phyloP scores from a whole-genome alignment of 208 protist genomes.

The Kentomonas sorsogonicus region DNA sequence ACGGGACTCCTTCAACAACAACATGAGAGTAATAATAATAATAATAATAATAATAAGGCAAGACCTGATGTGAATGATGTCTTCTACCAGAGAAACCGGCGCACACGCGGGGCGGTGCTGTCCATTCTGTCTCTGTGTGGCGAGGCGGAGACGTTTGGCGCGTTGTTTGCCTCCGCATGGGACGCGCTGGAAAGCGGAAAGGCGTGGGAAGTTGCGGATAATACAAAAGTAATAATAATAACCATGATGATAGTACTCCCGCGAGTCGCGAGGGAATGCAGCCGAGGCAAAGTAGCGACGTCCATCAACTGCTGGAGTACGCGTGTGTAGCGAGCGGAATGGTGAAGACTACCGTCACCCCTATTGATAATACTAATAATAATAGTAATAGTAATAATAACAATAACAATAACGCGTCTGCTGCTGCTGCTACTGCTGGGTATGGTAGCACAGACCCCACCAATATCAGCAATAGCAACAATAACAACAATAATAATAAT shows the following conservation, averaged over 20 bases:
- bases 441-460: background rate
- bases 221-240: too few relatives aligned
- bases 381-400: too few relatives aligned
- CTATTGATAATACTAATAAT: too few relatives aligned
- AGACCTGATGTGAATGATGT: conserved; percentile 11
- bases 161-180: conserved; percentile 27
- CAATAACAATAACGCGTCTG: conserved; percentile 1
- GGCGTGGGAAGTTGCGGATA: too few relatives aligned
- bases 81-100: conserved; percentile 25
- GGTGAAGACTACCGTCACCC: conserved; percentile 16
- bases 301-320: conserved; percentile 28
- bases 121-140: conserved; percentile 47
- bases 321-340: conserved; percentile 46
- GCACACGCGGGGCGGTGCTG: conserved; percentile 26
- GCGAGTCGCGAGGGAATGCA: background rate
- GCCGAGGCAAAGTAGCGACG: conserved; percentile 15
- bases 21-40: background rate
- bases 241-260: too few relatives aligned
- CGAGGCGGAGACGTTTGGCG: conserved; percentile 36
- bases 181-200: too few relatives aligned
- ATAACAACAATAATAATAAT: conserved; percentile 7
- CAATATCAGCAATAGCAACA: conserved; percentile 1
- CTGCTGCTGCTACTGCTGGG: background rate
- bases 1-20: background rate
- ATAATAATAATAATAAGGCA: conserved; percentile 5